phyloP scores from a whole-genome alignment of 2,329 filamentous ascomycete genomes.

The Phyllosticta ampelicida region DNA sequence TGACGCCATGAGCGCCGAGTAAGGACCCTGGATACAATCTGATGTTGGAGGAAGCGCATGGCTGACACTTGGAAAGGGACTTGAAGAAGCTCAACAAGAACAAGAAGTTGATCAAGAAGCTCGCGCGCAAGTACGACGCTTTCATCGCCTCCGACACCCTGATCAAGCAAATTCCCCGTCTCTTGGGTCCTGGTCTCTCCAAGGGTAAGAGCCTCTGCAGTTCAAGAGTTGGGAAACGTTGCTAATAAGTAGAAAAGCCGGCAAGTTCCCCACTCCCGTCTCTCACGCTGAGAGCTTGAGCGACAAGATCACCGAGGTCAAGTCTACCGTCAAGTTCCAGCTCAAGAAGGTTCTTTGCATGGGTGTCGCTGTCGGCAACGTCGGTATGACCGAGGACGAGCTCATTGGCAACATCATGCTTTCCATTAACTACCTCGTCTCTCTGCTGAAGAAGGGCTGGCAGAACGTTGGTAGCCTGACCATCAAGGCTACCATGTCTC shows the following conservation, averaged over 20 bases:
- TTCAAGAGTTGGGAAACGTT: not conserved
- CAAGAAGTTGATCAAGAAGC: conserved; percentile 99
- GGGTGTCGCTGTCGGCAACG: conserved; percentile 98
- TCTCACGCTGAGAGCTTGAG: conserved; percentile 90
- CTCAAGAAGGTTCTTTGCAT: conserved; percentile 99
- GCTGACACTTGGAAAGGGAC: conserved; percentile 39
- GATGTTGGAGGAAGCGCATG: not conserved
- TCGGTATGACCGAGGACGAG: conserved; percentile 94
- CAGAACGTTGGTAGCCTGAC: conserved; percentile 99
- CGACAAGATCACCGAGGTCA: conserved; percentile 97
- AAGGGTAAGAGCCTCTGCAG: conserved; percentile 55
- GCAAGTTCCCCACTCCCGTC: conserved; percentile 99
- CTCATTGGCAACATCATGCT: conserved; percentile 98
- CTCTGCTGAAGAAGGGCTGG: conserved; percentile 99
- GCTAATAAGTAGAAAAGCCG: conserved; percentile 49
- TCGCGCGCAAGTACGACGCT: conserved; percentile 99
- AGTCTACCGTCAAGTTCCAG: conserved; percentile 99
- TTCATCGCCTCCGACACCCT: conserved; percentile 94
- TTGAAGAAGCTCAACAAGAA: conserved; percentile 99
- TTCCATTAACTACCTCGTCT: conserved; percentile 99
- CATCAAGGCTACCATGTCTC: conserved; percentile 99
- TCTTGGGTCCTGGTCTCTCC: conserved; percentile 95
- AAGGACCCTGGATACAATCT: not conserved
- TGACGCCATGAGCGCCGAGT: conserved; percentile 92
- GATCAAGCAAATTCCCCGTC: conserved; percentile 99